phyloP scores from a whole-genome alignment of 2,329 filamentous ascomycete species.

The Hawksworthiomyces lignivorus region DNA sequence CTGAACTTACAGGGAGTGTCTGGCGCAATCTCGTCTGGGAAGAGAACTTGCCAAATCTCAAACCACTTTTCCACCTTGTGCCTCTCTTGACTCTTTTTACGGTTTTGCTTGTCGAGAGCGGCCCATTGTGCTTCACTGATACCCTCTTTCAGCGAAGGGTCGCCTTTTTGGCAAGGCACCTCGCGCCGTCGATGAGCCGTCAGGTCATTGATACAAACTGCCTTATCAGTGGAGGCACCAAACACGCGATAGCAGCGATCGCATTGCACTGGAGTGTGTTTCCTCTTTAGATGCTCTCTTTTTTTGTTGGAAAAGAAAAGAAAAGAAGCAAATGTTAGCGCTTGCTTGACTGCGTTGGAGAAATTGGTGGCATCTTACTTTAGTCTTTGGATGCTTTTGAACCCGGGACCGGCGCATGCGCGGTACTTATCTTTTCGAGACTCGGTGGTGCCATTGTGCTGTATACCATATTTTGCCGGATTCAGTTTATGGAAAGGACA shows the following conservation, averaged over 20 bases:
- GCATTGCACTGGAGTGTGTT: conserved; percentile 21
- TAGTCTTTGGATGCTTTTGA: conserved; percentile 21
- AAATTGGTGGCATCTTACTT: conserved; percentile 15
- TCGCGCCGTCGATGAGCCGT: conserved; percentile 16
- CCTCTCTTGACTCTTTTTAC: conserved; percentile 21
- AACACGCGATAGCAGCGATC: conserved; percentile 21
- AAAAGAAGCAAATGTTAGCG: no score
- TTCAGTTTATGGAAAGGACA: conserved; percentile 22
- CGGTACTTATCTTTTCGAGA: conserved; percentile 17
- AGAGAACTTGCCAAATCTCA: conserved; percentile 22
- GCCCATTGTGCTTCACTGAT: conserved; percentile 20
- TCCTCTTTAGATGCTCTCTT: conserved; percentile 22
- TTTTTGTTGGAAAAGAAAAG: background rate
- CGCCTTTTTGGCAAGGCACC: conserved; percentile 15
- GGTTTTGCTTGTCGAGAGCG: conserved; percentile 19
- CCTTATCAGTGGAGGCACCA: conserved; percentile 11
- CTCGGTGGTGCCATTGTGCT: conserved; percentile 11
- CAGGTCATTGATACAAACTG: conserved; percentile 14
- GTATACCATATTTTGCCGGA: conserved; percentile 19
- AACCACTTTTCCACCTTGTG: conserved; percentile 23
- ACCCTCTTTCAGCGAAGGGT: conserved; percentile 19
- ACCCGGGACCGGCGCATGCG: conserved; percentile 21
- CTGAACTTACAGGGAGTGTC: conserved; percentile 19
- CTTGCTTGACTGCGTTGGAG: no score
- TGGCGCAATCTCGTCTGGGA: conserved; percentile 15